Evolutionary conservation across 2,329 filamentous ascomycete genomes (phyloP), one percentile per base, ranked within the genome.

Genomic region (Penicillium italicum): DNA sequence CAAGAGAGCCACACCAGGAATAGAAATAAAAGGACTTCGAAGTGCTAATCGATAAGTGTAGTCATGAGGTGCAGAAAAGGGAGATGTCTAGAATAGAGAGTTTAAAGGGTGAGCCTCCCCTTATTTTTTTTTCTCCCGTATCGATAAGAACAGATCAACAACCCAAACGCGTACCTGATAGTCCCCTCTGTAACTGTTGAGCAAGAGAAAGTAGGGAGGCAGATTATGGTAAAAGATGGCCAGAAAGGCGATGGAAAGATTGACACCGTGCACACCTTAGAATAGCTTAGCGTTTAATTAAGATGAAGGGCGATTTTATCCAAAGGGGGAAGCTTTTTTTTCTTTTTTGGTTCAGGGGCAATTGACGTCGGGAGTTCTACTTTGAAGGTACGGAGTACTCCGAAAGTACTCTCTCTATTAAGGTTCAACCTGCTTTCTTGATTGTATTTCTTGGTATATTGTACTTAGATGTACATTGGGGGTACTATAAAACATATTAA

Each of bases 271-370:
- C 62, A 64, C 58, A 5, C 34, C 36, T 57, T 49, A 60, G 43
- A 53, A 34, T 26, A 56, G 61, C 52, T 59, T 65, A 65, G 63
- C 60, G 51, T 34, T 28, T 30, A 51, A 51, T 57, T 63, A 64
- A 64, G 62, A 64, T 64, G 62, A 64, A 65, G 60, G 62, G 52
- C 52, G 55, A 53, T 56, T 56, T 44, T 31, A 18, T 38, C 9
- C n/a, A 18, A 45, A 33, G 22, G 38, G 12, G 12, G 12, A 24
- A n/a, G 2, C 16, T n/a, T 26, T 36, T 20, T 24, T 33, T 24
- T 26, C 6, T 28, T 43, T 12, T 24, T 22, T 51, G 43, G 11
- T 55, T 55, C 46, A 48, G 53, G 52, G 51, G 50, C 31, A 40
- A 24, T 41, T 14, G 31, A n/a, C 31, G 5, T 26, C 11, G 24